Percentiles rank a stretch among this genome's conserved stretches.
Conservation (phyloP, 257 asterid genomes). For the Gentiana macrophylla region DNA sequence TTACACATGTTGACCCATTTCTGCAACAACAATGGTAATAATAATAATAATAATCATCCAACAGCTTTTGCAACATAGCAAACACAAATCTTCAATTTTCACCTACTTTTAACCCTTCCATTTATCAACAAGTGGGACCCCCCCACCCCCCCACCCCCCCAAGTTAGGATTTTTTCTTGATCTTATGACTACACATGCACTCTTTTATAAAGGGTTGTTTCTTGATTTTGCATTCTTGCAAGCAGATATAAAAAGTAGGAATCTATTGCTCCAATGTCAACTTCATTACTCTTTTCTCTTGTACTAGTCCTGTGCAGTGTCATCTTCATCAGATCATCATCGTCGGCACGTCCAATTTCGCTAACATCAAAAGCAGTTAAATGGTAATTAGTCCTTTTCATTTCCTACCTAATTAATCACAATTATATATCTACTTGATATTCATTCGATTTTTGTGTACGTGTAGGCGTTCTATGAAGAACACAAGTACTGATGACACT, state of each 20-base stretch:
- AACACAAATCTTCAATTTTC: conserved; percentile 11
- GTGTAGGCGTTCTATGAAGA: conserved; percentile 11
- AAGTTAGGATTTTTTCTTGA: neutral
- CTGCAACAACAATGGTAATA: neutral
- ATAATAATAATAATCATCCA: neutral
- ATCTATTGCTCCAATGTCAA: neutral
- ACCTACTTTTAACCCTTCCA: conserved; percentile 13
- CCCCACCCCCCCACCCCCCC: too few species aligned
- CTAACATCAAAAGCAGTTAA: conserved; percentile 4
- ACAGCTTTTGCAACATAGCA: conserved; percentile 16
- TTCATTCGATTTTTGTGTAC: neutral
- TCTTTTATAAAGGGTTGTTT: neutral
- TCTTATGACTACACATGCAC: neutral
- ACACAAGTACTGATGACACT: conserved; percentile 10
- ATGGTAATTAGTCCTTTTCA: conserved; percentile 5
- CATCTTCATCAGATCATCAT: neutral
- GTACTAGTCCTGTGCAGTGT: neutral
- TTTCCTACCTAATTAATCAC: too few species aligned
- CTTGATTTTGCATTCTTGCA: conserved; percentile 2
- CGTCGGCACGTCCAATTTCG: conserved; percentile 1
- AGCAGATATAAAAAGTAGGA: neutral
- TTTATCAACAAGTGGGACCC: neutral
- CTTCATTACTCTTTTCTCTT: neutral
- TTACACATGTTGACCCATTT: conserved; percentile 1
- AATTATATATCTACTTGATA: too few species aligned